These are phyloP conservation scores for Carex scoparia DNA, from an alignment of 176 grass and related monocot species.

Conservation along the genomic window DNA sequence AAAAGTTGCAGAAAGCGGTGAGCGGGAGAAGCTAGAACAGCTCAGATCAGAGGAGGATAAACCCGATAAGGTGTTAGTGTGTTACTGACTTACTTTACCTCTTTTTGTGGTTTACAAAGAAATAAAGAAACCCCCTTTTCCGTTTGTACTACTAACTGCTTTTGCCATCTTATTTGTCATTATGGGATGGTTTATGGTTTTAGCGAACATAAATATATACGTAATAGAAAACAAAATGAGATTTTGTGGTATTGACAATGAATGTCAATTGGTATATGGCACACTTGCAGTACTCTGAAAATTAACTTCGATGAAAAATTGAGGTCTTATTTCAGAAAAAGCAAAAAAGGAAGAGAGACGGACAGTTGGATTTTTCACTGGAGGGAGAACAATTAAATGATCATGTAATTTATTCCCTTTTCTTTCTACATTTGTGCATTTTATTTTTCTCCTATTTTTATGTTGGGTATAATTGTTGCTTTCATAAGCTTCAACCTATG, in stretches of 20 bases:
- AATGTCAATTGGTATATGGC: neutral
- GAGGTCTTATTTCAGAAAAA: conserved; percentile 4
- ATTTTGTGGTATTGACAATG: neutral
- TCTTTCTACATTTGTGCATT: neutral
- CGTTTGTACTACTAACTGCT: neutral
- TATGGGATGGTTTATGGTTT: neutral
- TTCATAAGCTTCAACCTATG: neutral
- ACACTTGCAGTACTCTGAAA: neutral
- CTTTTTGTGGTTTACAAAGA: neutral
- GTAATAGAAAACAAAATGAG: neutral
- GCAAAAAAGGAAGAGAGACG: neutral
- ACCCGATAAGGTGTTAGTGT: neutral
- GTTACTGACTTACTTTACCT: too few relatives aligned
- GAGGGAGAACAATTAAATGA: neutral
- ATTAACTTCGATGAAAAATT: neutral
- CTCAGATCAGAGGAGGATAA: neutral
- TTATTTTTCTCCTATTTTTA: neutral
- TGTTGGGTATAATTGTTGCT: neutral
- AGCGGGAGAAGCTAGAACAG: neutral
- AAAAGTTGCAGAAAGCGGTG: neutral
- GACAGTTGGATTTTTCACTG: neutral
- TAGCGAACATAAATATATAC: neutral
- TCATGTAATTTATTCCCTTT: neutral
- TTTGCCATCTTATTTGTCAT: neutral
- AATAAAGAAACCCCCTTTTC: neutral